These are phyloP conservation scores for Murraya koenigii DNA, from an alignment of 345 rosid species.

Conservation along the genomic window DNA sequence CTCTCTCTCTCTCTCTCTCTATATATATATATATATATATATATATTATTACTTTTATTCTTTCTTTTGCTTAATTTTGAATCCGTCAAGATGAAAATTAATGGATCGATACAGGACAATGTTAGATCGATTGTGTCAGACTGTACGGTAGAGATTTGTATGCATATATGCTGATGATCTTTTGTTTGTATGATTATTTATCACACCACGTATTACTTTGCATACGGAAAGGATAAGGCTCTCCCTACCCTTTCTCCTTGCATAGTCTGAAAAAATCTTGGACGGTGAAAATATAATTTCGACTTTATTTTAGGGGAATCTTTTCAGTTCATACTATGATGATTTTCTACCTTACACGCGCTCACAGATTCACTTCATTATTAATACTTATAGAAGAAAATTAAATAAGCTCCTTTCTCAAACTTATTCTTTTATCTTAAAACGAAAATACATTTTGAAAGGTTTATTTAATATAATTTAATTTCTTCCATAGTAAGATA, in stretches of 20 bases:
- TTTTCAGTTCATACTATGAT: too few relatives aligned
- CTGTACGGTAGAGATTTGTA: conserved; percentile 3
- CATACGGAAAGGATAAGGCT: background rate
- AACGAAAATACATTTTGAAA: background rate
- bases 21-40: too few relatives aligned
- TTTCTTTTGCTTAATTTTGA: too few relatives aligned
- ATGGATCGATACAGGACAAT: background rate
- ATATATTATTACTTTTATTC: too few relatives aligned
- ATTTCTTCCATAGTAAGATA: background rate
- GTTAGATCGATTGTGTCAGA: background rate
- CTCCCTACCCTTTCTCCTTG: background rate
- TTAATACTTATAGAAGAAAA: too few relatives aligned
- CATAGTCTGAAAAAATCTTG: background rate
- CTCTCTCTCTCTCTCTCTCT: too few relatives aligned
- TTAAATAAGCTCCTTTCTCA: too few relatives aligned
- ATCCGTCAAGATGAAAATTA: background rate
- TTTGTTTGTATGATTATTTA: background rate
- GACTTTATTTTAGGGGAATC: too few relatives aligned
- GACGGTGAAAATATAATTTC: too few relatives aligned
- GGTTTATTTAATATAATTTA: background rate
- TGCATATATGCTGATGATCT: background rate
- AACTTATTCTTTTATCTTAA: too few relatives aligned
- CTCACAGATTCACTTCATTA: too few relatives aligned
- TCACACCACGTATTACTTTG: background rate
- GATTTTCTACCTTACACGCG: too few relatives aligned